These are phyloP conservation scores for Raphanus raphanistrum DNA, from an alignment of 345 rosid species.

Conservation along the genomic window DNA sequence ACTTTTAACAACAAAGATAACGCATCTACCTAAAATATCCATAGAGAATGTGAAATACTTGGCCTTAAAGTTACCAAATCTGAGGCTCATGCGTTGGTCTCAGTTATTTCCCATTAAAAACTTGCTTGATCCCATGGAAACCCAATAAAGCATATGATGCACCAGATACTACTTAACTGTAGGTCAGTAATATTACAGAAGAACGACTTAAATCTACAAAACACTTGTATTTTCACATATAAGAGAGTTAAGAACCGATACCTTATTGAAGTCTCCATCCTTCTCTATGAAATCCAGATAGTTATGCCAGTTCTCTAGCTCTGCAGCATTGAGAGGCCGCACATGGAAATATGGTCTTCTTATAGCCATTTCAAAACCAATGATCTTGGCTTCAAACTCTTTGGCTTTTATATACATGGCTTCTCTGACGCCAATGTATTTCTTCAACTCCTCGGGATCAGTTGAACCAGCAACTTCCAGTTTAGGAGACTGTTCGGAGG, in stretches of 20 bases:
- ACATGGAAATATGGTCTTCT: constrained; percentile 22
- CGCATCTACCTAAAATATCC: neutral
- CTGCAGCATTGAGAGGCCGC: constrained; percentile 19
- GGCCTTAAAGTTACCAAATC: constrained; percentile 9
- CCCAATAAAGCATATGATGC: constrained; percentile 13
- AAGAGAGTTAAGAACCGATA: neutral
- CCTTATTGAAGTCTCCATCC: constrained; percentile 6
- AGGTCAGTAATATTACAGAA: neutral
- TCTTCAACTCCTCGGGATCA: constrained; percentile 5
- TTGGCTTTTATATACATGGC: constrained; percentile 10
- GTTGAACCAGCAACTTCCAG: neutral
- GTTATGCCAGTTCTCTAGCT: constrained; percentile 19
- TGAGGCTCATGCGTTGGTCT: constrained; percentile 1
- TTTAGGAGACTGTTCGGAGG: neutral
- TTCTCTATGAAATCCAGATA: constrained; percentile 5
- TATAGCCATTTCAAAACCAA: constrained; percentile 19
- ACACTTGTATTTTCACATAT: neutral
- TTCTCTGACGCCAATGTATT: constrained; percentile 3
- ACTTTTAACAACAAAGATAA: neutral
- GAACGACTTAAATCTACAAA: neutral
- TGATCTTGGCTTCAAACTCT: neutral
- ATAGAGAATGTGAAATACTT: neutral
- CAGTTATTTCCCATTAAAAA: constrained; percentile 4
- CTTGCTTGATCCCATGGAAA: constrained; percentile 10
- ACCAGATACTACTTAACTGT: constrained; percentile 13